phyloP scores from a whole-genome alignment of 2,329 filamentous ascomycete genomes.

The Uncinocarpus reesii region DNA sequence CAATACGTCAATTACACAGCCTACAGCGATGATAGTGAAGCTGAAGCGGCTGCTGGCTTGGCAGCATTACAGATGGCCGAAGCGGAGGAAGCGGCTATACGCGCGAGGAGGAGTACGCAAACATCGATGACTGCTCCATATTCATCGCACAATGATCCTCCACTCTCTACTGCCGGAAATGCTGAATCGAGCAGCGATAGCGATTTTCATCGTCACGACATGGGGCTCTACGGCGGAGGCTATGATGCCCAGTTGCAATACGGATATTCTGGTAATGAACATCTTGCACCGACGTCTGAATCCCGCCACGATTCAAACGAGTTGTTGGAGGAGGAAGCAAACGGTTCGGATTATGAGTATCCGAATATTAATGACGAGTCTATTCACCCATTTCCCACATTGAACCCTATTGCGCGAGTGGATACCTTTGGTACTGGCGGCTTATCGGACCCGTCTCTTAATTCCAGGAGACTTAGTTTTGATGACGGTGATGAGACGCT shows the following conservation, averaged over 20 bases:
- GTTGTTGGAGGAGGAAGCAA: conserved; percentile 17
- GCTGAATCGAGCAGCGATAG: conserved; percentile 52
- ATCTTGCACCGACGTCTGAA: conserved; percentile 9
- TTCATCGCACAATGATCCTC: conserved; percentile 30
- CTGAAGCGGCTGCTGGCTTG: conserved; percentile 74
- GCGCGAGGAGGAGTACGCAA: conserved; percentile 49
- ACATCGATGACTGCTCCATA: conserved; percentile 41
- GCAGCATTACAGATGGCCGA: conserved; percentile 77
- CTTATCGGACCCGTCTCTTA: conserved; percentile 60
- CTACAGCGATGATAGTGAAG: conserved; percentile 68
- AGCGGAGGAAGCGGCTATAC: conserved; percentile 57
- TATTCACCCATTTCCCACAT: conserved; percentile 48
- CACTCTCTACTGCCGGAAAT: conserved; percentile 13
- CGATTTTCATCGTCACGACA: conserved; percentile 61
- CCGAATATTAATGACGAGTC: conserved; percentile 40
- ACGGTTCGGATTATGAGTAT: conserved; percentile 29
- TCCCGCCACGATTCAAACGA: conserved; percentile 15
- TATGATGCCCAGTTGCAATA: conserved; percentile 54
- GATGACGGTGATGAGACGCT: conserved; percentile 78
- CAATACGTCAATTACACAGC: conserved; percentile 40
- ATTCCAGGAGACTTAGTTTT: conserved; percentile 64
- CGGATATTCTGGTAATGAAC: conserved; percentile 32
- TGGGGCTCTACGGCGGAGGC: conserved; percentile 64
- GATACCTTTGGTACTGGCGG: conserved; percentile 89
- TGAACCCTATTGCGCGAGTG: conserved; percentile 56